Evolutionary conservation across 2,329 filamentous ascomycete genomes (phyloP).

Genomic region (Mycosphaerella sp.): DNA sequence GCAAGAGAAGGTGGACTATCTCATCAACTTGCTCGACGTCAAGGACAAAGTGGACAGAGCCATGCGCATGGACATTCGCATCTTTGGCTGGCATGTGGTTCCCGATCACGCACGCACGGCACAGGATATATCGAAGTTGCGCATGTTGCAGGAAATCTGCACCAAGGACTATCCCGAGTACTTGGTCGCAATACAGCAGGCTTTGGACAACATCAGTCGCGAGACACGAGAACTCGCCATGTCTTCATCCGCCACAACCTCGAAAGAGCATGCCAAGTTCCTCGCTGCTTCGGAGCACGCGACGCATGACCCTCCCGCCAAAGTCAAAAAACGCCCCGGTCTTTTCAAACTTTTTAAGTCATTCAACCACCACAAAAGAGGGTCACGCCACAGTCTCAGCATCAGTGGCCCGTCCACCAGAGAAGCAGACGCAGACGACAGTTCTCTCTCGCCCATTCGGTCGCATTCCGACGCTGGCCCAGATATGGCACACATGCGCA

Average conservation of each 20-base stretch:
- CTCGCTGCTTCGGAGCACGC: neutral
- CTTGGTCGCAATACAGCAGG: conserved; percentile 38
- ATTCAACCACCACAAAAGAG: conserved; percentile 20
- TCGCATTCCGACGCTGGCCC: conserved; percentile 29
- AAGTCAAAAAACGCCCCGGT: conserved; percentile 26
- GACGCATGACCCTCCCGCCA: neutral
- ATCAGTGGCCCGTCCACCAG: conserved; percentile 11
- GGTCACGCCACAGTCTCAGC: conserved; percentile 12
- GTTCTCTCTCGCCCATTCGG: conserved; percentile 21
- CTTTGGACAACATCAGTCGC: conserved; percentile 40
- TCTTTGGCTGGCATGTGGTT: conserved; percentile 45
- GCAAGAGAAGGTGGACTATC: conserved; percentile 40
- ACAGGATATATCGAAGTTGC: conserved; percentile 40
- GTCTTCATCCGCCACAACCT: neutral
- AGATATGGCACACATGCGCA: conserved; percentile 15
- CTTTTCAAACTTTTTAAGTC: conserved; percentile 28
- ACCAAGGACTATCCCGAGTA: conserved; percentile 42
- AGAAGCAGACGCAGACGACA: conserved; percentile 16
- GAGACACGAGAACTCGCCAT: conserved; percentile 26
- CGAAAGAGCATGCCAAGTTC: conserved; percentile 13
- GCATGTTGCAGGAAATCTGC: conserved; percentile 41
- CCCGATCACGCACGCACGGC: conserved; percentile 30
- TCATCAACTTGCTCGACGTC: conserved; percentile 40
- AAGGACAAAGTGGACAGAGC: conserved; percentile 42
- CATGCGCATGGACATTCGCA: conserved; percentile 41